Conservation (phyloP, 1,284 basidiomycete genomes). For the Cryptococcus neoformans region DNA sequence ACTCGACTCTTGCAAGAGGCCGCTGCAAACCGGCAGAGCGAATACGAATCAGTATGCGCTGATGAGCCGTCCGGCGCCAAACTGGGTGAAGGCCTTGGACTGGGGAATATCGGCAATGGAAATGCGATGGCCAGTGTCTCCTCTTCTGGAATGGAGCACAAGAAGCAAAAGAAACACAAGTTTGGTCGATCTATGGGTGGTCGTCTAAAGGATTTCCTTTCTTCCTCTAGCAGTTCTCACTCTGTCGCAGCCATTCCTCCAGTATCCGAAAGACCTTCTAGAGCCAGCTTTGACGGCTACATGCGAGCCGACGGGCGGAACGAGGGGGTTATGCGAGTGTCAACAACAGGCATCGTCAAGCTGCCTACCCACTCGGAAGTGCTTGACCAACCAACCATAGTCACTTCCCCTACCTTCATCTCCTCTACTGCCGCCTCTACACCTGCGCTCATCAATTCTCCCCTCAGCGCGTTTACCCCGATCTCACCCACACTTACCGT, state of each 20-base stretch:
- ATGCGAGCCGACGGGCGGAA: neutral
- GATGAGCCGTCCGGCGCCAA: neutral
- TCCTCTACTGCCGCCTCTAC: neutral
- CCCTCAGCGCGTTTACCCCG: neutral
- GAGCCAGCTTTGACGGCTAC: slow-evolving; percentile 10
- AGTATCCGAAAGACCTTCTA: slow-evolving; percentile 1
- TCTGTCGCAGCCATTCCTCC: slow-evolving; percentile 7
- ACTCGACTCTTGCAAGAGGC: slow-evolving; percentile 33
- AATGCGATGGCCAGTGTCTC: slow-evolving; percentile 15
- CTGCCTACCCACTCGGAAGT: slow-evolving; percentile 10
- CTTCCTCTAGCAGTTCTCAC: slow-evolving; percentile 23
- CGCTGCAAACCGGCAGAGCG: slow-evolving; percentile 10
- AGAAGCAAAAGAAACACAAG: slow-evolving; percentile 35
- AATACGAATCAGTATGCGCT: slow-evolving; percentile 6
- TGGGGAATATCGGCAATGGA: neutral
- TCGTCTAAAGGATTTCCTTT: slow-evolving; percentile 35
- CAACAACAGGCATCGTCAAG: neutral
- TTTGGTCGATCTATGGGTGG: slow-evolving; percentile 38
- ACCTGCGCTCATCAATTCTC: neutral
- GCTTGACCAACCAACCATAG: neutral
- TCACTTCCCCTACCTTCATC: neutral
- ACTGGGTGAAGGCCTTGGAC: neutral
- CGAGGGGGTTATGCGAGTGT: neutral
- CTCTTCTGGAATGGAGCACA: slow-evolving; percentile 22
- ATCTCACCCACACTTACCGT: neutral